Evolutionary conservation across 176 grass and related monocot species (phyloP), one percentile per base, ranked within the genome.

Genomic region (Pontederia paniculata): DNA sequence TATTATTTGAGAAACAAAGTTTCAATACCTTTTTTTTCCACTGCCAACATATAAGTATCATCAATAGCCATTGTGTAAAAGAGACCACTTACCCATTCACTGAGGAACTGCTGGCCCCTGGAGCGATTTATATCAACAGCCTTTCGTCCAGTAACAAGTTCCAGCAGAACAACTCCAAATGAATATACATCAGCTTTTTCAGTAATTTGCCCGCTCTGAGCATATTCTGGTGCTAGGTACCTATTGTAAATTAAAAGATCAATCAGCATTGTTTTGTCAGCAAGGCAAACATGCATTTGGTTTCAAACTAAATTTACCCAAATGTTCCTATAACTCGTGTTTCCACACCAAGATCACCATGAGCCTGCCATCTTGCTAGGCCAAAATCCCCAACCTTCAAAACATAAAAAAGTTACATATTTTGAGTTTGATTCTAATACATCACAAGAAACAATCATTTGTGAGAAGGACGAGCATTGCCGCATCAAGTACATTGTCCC

Each of bases 281-380:
- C 70, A 66, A 9, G 21, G 52, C 28, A 58, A 63, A 25, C 10
- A 71, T 10, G 62, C 11, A 66, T 45, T 8, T 65, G 3, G 28
- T 6, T 37, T 6, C 28, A 37, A 44, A n/a, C 70, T 28, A 17
- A 12, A 10, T 53, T 69, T 80, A 89, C 89, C 89, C 89, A 70
- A 95, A 95, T 21, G 89, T 95, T 66, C 89, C 89, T 22, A 95
- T 88, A 17, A 95, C 89, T 82, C 89, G 79, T 46, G 89, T 95
- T 57, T 95, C 81, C 21, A 95, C 89, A 54, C 89, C 89, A 61
- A 66, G 79, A 65, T 95, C 89, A 47, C 89, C 89, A 75, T 95
- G 78, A 22, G 89, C 84, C 57, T 95, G 89, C 89, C 89, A 95
- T 74, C 89, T 71, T 0, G 89, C 89, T 70, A 95, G 59, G 21